Evolutionary conservation across 371 early-diverging fungal species (phyloP).

Genomic region (Apophysomyces variabilis): DNA sequence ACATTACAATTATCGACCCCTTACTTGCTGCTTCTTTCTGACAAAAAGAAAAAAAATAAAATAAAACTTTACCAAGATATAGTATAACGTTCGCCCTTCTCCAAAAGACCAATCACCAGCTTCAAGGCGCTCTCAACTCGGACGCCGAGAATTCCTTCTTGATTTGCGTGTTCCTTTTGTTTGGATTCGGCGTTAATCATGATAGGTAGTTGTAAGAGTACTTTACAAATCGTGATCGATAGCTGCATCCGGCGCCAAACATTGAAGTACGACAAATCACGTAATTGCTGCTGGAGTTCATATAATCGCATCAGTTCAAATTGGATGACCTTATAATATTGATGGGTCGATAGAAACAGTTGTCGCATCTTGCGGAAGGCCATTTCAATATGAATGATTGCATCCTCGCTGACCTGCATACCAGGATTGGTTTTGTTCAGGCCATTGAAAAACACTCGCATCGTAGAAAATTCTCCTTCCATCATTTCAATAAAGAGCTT

Average conservation of each 20-base stretch:
- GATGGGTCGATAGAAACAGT: conserved; percentile 60
- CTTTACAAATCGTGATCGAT: conserved; percentile 60
- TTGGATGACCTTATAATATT: conserved; percentile 64
- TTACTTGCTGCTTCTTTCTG: background rate
- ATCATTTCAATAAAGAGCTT: conserved; percentile 67
- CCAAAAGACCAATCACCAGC: conserved; percentile 58
- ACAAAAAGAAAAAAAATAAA: background rate
- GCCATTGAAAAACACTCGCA: conserved; percentile 56
- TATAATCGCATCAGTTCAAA: conserved; percentile 65
- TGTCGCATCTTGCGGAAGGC: conserved; percentile 63
- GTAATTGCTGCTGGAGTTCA: conserved; percentile 63
- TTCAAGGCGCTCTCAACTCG: conserved; percentile 59
- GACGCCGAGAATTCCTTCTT: conserved; percentile 47
- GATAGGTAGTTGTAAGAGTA: conserved; percentile 61
- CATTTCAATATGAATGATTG: conserved; percentile 61
- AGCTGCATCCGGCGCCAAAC: conserved; percentile 61
- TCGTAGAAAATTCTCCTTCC: conserved; percentile 71
- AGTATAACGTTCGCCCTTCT: conserved; percentile 58
- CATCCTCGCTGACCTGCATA: conserved; percentile 66
- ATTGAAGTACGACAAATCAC: conserved; percentile 61
- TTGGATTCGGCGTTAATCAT: conserved; percentile 53
- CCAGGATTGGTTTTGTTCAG: conserved; percentile 57
- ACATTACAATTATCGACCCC: conserved; percentile 4
- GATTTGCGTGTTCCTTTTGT: conserved; percentile 30
- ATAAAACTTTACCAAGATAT: conserved; percentile 28